These are phyloP conservation scores for Pseudocercospora cruenta DNA, from an alignment of 2,329 filamentous ascomycete genomes.

Conservation along the genomic window DNA sequence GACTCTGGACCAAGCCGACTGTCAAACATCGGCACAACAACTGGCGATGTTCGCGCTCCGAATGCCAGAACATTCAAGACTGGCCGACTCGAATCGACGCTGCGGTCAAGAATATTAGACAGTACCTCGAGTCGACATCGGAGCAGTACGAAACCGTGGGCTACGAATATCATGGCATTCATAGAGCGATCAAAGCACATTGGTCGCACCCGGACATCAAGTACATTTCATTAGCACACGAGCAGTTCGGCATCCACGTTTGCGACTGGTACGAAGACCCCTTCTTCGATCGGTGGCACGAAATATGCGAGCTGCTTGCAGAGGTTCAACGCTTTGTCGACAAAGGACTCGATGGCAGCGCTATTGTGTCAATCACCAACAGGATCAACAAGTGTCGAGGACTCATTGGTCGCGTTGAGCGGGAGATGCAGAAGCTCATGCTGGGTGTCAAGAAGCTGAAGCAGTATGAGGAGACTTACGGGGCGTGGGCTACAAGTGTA, in stretches of 20 bases:
- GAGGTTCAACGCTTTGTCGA: neutral
- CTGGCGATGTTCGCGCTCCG: neutral
- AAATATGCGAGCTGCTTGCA: neutral
- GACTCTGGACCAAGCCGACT: neutral
- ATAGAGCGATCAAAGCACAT: neutral
- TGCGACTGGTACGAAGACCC: neutral
- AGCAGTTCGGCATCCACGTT: neutral
- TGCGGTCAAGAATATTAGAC: neutral
- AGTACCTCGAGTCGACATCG: neutral
- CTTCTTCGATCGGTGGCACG: neutral
- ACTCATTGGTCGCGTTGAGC: neutral
- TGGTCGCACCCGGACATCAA: neutral
- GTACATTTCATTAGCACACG: neutral
- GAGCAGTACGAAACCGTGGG: neutral
- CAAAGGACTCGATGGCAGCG: neutral
- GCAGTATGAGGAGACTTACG: neutral
- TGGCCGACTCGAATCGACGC: neutral
- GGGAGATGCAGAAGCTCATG: neutral
- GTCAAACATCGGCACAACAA: neutral
- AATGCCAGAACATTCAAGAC: neutral
- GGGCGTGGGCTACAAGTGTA: neutral
- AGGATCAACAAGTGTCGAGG: neutral
- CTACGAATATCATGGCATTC: neutral
- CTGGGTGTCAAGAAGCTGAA: neutral
- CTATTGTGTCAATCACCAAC: neutral